phyloP scores from a whole-genome alignment of 2,329 filamentous ascomycete genomes.

The Zymoseptoria brevis region DNA sequence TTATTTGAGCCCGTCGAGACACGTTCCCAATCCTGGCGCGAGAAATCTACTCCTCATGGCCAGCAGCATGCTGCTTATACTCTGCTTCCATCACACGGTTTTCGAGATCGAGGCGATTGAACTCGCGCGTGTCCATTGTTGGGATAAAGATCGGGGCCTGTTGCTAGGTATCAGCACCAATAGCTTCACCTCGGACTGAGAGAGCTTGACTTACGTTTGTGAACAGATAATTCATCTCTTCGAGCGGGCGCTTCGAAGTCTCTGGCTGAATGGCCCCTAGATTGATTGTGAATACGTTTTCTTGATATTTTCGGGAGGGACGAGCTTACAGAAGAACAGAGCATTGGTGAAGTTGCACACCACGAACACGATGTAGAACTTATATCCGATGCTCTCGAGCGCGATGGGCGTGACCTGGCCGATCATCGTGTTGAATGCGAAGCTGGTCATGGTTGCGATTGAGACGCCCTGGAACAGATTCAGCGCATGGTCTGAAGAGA shows the following conservation, averaged over 20 bases:
- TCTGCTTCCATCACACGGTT: conserved; percentile 50
- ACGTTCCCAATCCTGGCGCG: not conserved
- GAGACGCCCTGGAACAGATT: conserved; percentile 58
- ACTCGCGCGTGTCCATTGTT: conserved; percentile 47
- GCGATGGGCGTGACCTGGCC: conserved; percentile 59
- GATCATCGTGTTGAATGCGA: conserved; percentile 71
- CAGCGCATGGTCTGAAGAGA: not conserved
- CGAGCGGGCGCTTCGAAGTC: conserved; percentile 55
- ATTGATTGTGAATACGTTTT: not conserved
- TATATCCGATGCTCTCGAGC: conserved; percentile 47
- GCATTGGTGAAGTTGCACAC: conserved; percentile 63
- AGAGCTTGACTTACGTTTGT: conserved; percentile 32
- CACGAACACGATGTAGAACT: conserved; percentile 55
- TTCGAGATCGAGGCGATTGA: conserved; percentile 51
- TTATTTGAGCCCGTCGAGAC: not conserved
- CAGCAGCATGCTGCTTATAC: conserved; percentile 38
- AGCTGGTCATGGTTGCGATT: conserved; percentile 61
- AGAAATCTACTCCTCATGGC: conserved; percentile 16
- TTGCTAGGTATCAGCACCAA: not conserved
- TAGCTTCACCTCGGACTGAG: conserved; percentile 17
- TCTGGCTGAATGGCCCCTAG: conserved; percentile 54
- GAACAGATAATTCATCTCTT: conserved; percentile 61
- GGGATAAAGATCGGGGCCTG: conserved; percentile 53
- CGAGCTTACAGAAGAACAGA: conserved; percentile 50
- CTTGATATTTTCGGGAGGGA: not conserved